phyloP scores from a whole-genome alignment of 2,329 filamentous ascomycete species.

The Coniosporium tulheliwenetii region DNA sequence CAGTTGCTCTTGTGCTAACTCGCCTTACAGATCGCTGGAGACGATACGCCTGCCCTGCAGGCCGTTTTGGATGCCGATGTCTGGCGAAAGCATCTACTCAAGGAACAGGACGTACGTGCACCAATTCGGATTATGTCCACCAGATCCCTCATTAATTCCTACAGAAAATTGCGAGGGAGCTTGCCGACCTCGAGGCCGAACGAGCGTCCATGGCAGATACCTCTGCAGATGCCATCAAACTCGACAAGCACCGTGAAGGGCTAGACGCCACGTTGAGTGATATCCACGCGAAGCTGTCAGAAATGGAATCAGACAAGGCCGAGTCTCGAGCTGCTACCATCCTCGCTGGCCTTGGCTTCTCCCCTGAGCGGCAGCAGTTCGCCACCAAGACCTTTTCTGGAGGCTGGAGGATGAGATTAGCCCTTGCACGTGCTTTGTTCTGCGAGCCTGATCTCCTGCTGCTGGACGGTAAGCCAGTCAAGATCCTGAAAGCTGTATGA shows the following conservation, averaged over 20 bases:
- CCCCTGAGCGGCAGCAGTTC: slow-evolving; percentile 75
- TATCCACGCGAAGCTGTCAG: slow-evolving; percentile 77
- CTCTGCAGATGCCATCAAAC: slow-evolving; percentile 67
- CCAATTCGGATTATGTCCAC: not conserved
- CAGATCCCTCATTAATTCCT: slow-evolving; percentile 3
- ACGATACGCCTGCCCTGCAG: slow-evolving; percentile 88
- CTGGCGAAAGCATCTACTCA: slow-evolving; percentile 89
- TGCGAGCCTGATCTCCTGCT: slow-evolving; percentile 92
- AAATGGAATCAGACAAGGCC: slow-evolving; percentile 99
- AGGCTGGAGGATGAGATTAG: slow-evolving; percentile 98
- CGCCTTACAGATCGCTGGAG: slow-evolving; percentile 58
- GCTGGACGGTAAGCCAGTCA: slow-evolving; percentile 48
- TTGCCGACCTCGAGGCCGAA: slow-evolving; percentile 63
- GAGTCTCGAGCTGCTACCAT: slow-evolving; percentile 93
- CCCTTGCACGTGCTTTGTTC: slow-evolving; percentile 86
- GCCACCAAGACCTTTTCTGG: slow-evolving; percentile 97
- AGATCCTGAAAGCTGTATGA: not conserved
- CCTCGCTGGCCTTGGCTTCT: slow-evolving; percentile 92
- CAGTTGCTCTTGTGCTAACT: slow-evolving; percentile 1
- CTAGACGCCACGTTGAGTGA: slow-evolving; percentile 84
- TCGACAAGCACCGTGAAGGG: slow-evolving; percentile 79
- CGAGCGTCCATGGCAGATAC: slow-evolving; percentile 76
- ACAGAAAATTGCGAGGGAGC: slow-evolving; percentile 58
- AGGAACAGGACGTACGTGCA: slow-evolving; percentile 60
- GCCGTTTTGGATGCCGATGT: slow-evolving; percentile 95